Percentiles rank a stretch among this genome's conserved stretches.
These are phyloP conservation scores for Vishniacozyma victoriae DNA, from an alignment of 768 basidiomycete genomes.

Conservation along the genomic window DNA sequence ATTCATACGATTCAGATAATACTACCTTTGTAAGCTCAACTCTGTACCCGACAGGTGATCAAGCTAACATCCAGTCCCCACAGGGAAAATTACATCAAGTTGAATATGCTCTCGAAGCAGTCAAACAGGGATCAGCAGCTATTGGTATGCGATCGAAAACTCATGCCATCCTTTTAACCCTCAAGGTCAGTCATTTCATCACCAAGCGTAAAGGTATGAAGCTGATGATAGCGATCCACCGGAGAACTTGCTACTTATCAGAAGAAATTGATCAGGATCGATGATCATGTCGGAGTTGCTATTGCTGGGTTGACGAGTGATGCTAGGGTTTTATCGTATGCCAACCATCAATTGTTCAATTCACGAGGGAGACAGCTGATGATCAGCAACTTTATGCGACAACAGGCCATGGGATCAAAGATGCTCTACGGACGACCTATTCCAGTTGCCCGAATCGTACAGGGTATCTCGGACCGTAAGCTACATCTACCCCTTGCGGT, in stretches of 20 bases:
- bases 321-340: conserved; percentile 89
- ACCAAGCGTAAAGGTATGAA: not conserved
- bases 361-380: not conserved
- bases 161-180: conserved; percentile 81
- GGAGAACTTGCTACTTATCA: conserved; percentile 99
- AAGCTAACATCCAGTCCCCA: conserved; percentile 50
- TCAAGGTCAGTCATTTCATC: conserved; percentile 62
- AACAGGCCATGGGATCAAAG: conserved; percentile 89
- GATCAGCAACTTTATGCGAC: conserved; percentile 96
- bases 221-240: conserved; percentile 69
- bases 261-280: conserved; percentile 99
- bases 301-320: conserved; percentile 98
- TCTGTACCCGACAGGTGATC: conserved; percentile 32
- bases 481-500: too few relatives aligned
- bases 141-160: conserved; percentile 93
- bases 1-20: conserved; percentile 98
- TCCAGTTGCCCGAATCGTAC: conserved; percentile 88
- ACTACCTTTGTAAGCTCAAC: conserved; percentile 54
- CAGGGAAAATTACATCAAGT: conserved; percentile 96
- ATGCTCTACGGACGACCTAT: conserved; percentile 95
- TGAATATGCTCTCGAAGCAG: conserved; percentile 97
- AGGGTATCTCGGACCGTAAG: conserved; percentile 89
- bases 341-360: conserved; percentile 6
- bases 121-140: conserved; percentile 99
- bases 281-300: conserved; percentile 98